A percentile compares a stretch with the other conserved stretches of the same genome.
Evolutionary conservation across 1,139 yeast genomes (phyloP).

Genomic region (Lodderomyces pseudojiufengensis): DNA sequence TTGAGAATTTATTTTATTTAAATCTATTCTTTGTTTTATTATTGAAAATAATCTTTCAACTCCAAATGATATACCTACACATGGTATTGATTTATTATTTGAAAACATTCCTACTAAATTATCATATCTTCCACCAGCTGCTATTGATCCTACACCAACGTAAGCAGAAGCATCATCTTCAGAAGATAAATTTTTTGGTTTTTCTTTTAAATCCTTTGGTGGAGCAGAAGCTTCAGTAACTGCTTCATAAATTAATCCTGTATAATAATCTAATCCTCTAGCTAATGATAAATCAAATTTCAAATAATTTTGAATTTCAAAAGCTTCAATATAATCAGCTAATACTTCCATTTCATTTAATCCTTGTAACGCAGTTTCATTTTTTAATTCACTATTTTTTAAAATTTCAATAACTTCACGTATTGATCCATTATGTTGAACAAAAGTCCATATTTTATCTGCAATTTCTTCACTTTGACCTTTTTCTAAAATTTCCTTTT

Average conservation of each 20-base stretch:
- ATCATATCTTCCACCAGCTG: constrained; percentile 98
- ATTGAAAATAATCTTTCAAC: constrained; percentile 91
- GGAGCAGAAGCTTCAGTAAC: constrained; percentile 95
- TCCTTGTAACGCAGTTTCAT: constrained; percentile 76
- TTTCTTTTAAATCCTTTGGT: constrained; percentile 61
- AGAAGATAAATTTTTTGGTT: constrained; percentile 27
- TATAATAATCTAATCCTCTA: constrained; percentile 95
- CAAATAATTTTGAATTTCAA: constrained; percentile 58
- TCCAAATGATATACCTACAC: constrained; percentile 96
- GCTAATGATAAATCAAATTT: constrained; percentile 93
- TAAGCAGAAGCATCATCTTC: constrained; percentile 94
- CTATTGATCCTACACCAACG: constrained; percentile 97
- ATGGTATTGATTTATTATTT: constrained; percentile 88
- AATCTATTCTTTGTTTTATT: constrained; percentile 71
- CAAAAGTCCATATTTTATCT: constrained; percentile 87
- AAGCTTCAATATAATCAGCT: constrained; percentile 77
- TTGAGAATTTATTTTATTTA: constrained; percentile 64
- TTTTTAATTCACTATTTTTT: constrained; percentile 56
- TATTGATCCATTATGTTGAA: constrained; percentile 74
- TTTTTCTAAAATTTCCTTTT: constrained; percentile 84
- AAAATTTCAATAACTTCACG: constrained; percentile 62
- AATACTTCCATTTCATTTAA: constrained; percentile 72
- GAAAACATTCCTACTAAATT: constrained; percentile 96
- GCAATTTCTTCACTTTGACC: constrained; percentile 89
- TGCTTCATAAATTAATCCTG: constrained; percentile 94